These are phyloP conservation scores for Blastosporella zonata DNA, from an alignment of 1,284 basidiomycete species.

Conservation along the genomic window DNA sequence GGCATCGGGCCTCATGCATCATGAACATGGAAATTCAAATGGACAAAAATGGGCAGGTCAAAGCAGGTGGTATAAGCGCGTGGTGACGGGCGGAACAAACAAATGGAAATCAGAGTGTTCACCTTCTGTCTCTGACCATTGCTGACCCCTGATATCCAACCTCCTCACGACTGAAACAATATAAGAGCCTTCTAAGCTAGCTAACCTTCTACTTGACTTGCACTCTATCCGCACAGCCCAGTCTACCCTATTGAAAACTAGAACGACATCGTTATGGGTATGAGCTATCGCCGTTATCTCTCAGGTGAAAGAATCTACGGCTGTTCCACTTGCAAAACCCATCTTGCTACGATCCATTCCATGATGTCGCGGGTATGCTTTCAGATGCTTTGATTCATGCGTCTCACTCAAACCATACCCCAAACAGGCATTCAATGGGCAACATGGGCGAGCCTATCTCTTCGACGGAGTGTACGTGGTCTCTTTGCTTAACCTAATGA, in stretches of 20 bases:
- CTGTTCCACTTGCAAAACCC: conserved; percentile 89
- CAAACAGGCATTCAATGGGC: conserved; percentile 84
- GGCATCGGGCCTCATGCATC: too few relatives aligned
- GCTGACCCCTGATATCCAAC: conserved; percentile 13
- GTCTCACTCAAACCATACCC: conserved; percentile 7
- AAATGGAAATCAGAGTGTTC: conserved; percentile 10
- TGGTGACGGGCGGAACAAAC: conserved; percentile 21
- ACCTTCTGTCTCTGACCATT: conserved; percentile 14
- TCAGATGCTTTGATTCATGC: conserved; percentile 8
- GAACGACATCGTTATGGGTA: conserved; percentile 60
- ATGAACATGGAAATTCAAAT: conserved; percentile 6
- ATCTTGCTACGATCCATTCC: conserved; percentile 88
- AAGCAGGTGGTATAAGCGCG: conserved; percentile 9
- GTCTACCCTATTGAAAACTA: background rate
- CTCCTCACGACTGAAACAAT: conserved; percentile 16
- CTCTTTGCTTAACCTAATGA: conserved; percentile 15
- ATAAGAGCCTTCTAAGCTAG: conserved; percentile 4
- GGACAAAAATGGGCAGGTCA: conserved; percentile 11
- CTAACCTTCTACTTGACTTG: conserved; percentile 2
- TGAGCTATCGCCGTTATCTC: conserved; percentile 87
- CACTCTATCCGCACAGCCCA: conserved; percentile 1
- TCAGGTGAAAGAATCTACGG: conserved; percentile 87
- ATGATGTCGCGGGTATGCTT: conserved; percentile 84
- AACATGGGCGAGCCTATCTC: conserved; percentile 93
- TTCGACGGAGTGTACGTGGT: conserved; percentile 84